Percentiles rank a stretch among this genome's conserved stretches.
These are phyloP conservation scores for Trametes cingulata DNA, from an alignment of 768 basidiomycete species.

Conservation along the genomic window DNA sequence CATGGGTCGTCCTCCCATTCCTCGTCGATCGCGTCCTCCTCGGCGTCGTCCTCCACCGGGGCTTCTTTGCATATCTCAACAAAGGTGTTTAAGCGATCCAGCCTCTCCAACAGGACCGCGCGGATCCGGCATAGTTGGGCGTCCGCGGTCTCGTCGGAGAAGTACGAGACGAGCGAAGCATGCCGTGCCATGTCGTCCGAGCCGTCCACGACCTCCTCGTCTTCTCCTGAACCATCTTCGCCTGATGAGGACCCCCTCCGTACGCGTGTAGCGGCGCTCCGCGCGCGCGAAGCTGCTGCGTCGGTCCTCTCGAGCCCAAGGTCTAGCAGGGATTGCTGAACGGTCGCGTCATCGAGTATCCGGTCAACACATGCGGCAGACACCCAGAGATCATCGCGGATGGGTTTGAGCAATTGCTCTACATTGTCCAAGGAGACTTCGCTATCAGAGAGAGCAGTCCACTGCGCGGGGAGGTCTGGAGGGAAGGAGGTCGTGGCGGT, in stretches of 20 bases:
- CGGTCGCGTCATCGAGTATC: slow-evolving; percentile 53
- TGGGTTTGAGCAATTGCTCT: slow-evolving; percentile 45
- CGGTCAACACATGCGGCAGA: slow-evolving; percentile 73
- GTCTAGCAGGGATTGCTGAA: slow-evolving; percentile 60
- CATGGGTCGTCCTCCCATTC: slow-evolving; percentile 83
- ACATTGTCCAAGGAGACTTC: slow-evolving; percentile 57
- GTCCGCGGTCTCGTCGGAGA: slow-evolving; percentile 56
- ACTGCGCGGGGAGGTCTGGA: slow-evolving; percentile 38
- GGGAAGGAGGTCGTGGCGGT: slow-evolving; percentile 33
- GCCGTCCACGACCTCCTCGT: not conserved
- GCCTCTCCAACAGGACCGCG: slow-evolving; percentile 61
- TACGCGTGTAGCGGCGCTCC: slow-evolving; percentile 41
- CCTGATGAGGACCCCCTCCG: slow-evolving; percentile 23
- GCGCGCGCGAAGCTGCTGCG: slow-evolving; percentile 40
- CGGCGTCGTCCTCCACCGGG: slow-evolving; percentile 28
- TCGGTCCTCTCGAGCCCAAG: slow-evolving; percentile 64
- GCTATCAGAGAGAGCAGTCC: slow-evolving; percentile 57
- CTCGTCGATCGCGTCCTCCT: slow-evolving; percentile 37
- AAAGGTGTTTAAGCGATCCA: slow-evolving; percentile 74
- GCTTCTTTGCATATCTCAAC: slow-evolving; percentile 54
- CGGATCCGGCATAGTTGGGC: slow-evolving; percentile 68
- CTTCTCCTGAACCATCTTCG: slow-evolving; percentile 16
- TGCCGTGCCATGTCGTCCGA: slow-evolving; percentile 25
- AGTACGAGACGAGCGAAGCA: slow-evolving; percentile 49
- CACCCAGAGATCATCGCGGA: slow-evolving; percentile 76